Base-by-base conservation (phyloP, 2,329 filamentous ascomycete genomes). In the Trichocomaceae sp. region DNA sequence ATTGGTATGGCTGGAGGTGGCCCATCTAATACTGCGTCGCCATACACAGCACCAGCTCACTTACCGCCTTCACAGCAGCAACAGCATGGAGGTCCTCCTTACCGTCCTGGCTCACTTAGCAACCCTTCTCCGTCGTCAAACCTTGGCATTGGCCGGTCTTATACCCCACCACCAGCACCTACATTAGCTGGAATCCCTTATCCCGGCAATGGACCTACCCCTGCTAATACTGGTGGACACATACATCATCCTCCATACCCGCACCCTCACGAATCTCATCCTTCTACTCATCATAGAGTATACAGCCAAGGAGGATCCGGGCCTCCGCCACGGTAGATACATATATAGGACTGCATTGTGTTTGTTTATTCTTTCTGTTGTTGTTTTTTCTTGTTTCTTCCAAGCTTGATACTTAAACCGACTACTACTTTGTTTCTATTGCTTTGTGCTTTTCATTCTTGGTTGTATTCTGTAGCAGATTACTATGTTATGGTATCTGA, bases 111-210 rank as follows among this genome's bases (percentile, higher is more conserved):
- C 23, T 42, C 54, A 44, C 55, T 66, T 31, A 44, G 58, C 15
- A 64, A 64, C 29, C 57, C 66, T 29, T 29, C 26, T 51, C 62
- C 63, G 22, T 22, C 57, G 63, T 22, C 63, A 62, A 31, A 52
- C 64, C 60, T 67, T 35, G 59, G 58, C 13, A 62, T 72, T 22
- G 67, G 63, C 13, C 66, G 72, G 37, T 69, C 72, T 8, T 74
- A 69, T 53, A 73, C 71, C 2, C 72, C 72, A n/a, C 71, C 71
- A 1, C 60, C 69, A 5, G 61, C 62, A 17, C 47, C 58, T 13
- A 49, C 58, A 8, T 19, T 61, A 33, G 55, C 63, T 10, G 63
- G 67, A 20, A 53, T 72, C 53, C 61, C 60, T 17, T 71, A 71
- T 59, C 64, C 63, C 5, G 61, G 63, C n/a, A 50, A 39, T 13